Conservation (phyloP, 768 basidiomycete genomes). For the Fomitopsis pulvina region DNA sequence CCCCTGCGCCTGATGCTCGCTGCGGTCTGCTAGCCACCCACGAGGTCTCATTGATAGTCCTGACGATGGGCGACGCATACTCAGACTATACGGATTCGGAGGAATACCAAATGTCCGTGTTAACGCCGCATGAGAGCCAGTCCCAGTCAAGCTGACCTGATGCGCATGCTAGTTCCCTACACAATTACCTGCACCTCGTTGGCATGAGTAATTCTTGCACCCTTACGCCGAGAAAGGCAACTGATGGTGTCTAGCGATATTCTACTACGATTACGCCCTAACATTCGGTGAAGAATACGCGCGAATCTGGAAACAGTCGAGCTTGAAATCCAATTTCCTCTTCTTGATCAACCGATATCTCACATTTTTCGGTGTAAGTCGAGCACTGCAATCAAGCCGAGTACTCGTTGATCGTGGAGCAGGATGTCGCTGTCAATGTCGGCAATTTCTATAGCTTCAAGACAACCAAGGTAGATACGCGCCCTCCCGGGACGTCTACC, state of each 20-base stretch:
- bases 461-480: slow-evolving; percentile 10
- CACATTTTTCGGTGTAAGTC: slow-evolving; percentile 30
- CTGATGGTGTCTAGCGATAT: slow-evolving; percentile 14
- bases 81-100: background rate
- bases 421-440: slow-evolving; percentile 18
- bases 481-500: too few species aligned
- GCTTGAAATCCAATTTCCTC: slow-evolving; percentile 31
- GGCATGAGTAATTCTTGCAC: slow-evolving; percentile 11
- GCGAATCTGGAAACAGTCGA: slow-evolving; percentile 39
- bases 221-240: background rate
- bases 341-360: slow-evolving; percentile 48
- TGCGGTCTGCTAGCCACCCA: too few species aligned
- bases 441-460: slow-evolving; percentile 15
- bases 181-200: slow-evolving; percentile 18
- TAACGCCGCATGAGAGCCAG: background rate
- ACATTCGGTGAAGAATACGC: slow-evolving; percentile 32
- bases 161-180: slow-evolving; percentile 10
- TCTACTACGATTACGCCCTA: slow-evolving; percentile 26
- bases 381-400: slow-evolving; percentile 24
- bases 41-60: background rate
- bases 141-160: background rate
- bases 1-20: too few species aligned
- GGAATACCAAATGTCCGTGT: background rate
- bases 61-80: slow-evolving; percentile 1
- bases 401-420: background rate